A percentile compares a stretch with the other conserved stretches of the same genome.
These are phyloP conservation scores for Penicillium sp. DNA, from an alignment of 2,329 filamentous ascomycete species.

Conservation along the genomic window DNA sequence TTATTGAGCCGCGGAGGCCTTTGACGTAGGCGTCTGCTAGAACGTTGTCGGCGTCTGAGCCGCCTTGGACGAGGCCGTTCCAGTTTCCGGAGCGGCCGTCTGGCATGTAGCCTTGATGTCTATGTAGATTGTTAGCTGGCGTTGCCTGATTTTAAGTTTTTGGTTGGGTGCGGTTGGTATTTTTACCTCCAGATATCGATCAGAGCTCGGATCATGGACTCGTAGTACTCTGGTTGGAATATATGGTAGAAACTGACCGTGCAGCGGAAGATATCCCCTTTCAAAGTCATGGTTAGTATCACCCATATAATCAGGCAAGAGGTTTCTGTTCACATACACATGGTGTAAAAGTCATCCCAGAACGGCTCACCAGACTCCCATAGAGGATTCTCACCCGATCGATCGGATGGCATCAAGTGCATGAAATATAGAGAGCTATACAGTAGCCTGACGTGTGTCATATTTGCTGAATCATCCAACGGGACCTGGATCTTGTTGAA, in stretches of 20 bases:
- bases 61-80: slow-evolving; percentile 64
- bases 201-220: slow-evolving; percentile 65
- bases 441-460: slow-evolving; percentile 29
- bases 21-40: slow-evolving; percentile 73
- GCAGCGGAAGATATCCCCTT: slow-evolving; percentile 67
- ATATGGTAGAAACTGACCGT: slow-evolving; percentile 66
- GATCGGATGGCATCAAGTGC: slow-evolving; percentile 67
- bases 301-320: neutral
- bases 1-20: slow-evolving; percentile 60
- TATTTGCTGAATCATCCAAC: slow-evolving; percentile 31
- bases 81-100: slow-evolving; percentile 68
- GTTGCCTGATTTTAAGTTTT: too few relatives aligned
- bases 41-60: slow-evolving; percentile 70
- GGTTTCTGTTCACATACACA: slow-evolving; percentile 18
- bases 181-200: slow-evolving; percentile 65
- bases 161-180: neutral
- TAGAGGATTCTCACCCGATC: slow-evolving; percentile 68
- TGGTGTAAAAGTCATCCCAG: slow-evolving; percentile 69
- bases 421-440: slow-evolving; percentile 58
- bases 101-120: slow-evolving; percentile 58
- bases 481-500: slow-evolving; percentile 46
- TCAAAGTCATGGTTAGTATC: slow-evolving; percentile 7
- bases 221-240: slow-evolving; percentile 61
- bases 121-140: neutral
- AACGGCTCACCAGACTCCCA: slow-evolving; percentile 67